Conservation (phyloP, 306 rosid species). For the Begonia fuchsioides region DNA sequence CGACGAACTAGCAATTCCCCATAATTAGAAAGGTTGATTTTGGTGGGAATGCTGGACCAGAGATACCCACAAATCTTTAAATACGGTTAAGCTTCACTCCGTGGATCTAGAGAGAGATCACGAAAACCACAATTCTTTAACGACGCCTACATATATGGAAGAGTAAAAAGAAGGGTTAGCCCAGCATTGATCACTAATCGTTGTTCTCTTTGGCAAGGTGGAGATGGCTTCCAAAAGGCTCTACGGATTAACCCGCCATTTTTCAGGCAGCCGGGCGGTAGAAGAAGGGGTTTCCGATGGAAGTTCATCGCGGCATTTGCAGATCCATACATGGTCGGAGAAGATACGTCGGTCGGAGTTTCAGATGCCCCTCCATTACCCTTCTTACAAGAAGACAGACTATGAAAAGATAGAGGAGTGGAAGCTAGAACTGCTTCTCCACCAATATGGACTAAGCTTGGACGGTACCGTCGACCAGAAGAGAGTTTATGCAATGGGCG, state of each 20-base stretch:
- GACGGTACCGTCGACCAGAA: constrained; percentile 33
- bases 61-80: too few species aligned
- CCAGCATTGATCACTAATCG: not conserved
- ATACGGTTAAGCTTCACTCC: too few species aligned
- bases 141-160: not conserved
- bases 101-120: too few species aligned
- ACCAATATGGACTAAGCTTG: constrained; percentile 43
- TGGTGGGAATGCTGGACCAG: too few species aligned
- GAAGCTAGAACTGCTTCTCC: constrained; percentile 53
- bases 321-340: not conserved
- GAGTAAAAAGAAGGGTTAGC: not conserved
- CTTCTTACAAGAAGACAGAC: constrained; percentile 43
- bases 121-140: not conserved
- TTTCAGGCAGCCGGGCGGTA: constrained; percentile 17
- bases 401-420: constrained; percentile 74
- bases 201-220: not conserved
- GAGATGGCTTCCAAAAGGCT: constrained; percentile 33
- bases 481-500: constrained; percentile 48
- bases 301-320: not conserved
- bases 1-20: too few species aligned
- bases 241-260: constrained; percentile 28
- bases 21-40: too few species aligned
- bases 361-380: constrained; percentile 77
- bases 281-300: constrained; percentile 5
- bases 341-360: constrained; percentile 19